Conservation (phyloP, 2,329 filamentous ascomycete genomes). For the Phyllosticta citriasiana region DNA sequence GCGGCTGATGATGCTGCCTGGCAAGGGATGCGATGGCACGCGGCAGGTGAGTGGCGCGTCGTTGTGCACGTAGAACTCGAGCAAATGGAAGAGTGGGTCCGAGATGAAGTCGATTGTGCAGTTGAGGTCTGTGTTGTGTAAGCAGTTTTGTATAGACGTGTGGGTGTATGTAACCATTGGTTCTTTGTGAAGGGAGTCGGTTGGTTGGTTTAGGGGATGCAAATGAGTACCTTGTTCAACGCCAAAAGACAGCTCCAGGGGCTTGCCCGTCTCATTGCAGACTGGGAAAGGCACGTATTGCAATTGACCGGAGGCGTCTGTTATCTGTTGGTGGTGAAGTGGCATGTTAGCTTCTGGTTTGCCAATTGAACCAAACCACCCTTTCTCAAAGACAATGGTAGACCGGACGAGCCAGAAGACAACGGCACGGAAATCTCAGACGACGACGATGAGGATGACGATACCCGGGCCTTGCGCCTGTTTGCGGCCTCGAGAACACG, state of each 20-base stretch:
- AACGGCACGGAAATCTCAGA: not conserved
- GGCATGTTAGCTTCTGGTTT: not conserved
- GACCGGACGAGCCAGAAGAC: not conserved
- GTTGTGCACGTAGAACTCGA: slow-evolving; percentile 96
- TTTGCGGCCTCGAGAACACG: no score
- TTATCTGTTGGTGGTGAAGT: slow-evolving; percentile 41
- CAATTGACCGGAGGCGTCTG: slow-evolving; percentile 68
- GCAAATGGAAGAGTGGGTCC: slow-evolving; percentile 76
- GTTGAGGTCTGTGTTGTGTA: slow-evolving; percentile 53
- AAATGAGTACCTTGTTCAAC: slow-evolving; percentile 45
- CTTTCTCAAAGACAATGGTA: not conserved
- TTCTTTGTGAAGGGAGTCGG: no score
- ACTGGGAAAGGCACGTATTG: slow-evolving; percentile 85
- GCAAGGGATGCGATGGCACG: slow-evolving; percentile 64
- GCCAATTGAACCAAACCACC: not conserved
- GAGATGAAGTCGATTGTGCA: slow-evolving; percentile 70
- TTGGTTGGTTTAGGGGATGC: not conserved
- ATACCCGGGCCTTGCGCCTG: no score
- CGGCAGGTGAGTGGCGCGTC: slow-evolving; percentile 90
- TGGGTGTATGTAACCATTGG: no score
- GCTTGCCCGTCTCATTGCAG: slow-evolving; percentile 77
- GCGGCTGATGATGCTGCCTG: slow-evolving; percentile 19
- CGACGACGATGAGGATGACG: not conserved
- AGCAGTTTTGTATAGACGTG: no score
- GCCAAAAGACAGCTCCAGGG: slow-evolving; percentile 81